These are phyloP conservation scores for Aquilaria sinensis DNA, from an alignment of 345 rosid genomes.

Conservation along the genomic window DNA sequence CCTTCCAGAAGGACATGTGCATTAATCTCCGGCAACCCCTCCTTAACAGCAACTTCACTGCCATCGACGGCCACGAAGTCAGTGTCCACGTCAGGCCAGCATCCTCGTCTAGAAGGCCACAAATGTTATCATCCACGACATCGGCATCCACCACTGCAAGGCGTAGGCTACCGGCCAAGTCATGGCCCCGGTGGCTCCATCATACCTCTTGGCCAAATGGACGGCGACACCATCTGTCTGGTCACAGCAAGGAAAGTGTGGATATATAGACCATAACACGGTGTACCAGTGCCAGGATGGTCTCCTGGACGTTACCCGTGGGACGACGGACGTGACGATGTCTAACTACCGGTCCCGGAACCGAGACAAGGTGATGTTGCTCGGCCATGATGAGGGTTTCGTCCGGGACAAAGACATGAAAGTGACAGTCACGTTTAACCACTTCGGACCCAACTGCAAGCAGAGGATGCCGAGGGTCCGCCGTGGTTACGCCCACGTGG, in stretches of 20 bases:
- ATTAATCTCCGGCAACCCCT: conserved; percentile 51
- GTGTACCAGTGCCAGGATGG: conserved; percentile 58
- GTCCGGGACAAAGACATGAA: conserved; percentile 53
- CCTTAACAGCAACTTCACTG: conserved; percentile 54
- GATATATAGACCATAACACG: conserved; percentile 65
- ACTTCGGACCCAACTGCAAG: conserved; percentile 84
- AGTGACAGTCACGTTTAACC: conserved; percentile 61
- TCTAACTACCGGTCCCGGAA: conserved; percentile 72
- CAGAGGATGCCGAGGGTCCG: conserved; percentile 85
- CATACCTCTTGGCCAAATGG: conserved; percentile 40
- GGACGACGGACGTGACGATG: conserved; percentile 49
- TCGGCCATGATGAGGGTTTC: conserved; percentile 68
- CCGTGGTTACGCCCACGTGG: conserved; percentile 68
- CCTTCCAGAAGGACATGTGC: conserved; percentile 53
- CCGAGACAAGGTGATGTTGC: conserved; percentile 88
- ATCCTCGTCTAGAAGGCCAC: conserved; percentile 47
- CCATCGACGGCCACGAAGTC: conserved; percentile 69
- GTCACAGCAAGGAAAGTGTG: conserved; percentile 56
- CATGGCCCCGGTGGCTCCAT: conserved; percentile 38
- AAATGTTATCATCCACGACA: conserved; percentile 67
- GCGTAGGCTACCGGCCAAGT: conserved; percentile 42
- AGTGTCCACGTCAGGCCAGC: conserved; percentile 52
- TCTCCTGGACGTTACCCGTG: conserved; percentile 58
- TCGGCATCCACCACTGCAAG: conserved; percentile 61
- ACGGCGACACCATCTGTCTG: conserved; percentile 66